These are phyloP conservation scores for Pulveroboletus sp. DNA, from an alignment of 768 basidiomycete genomes.

Conservation along the genomic window DNA sequence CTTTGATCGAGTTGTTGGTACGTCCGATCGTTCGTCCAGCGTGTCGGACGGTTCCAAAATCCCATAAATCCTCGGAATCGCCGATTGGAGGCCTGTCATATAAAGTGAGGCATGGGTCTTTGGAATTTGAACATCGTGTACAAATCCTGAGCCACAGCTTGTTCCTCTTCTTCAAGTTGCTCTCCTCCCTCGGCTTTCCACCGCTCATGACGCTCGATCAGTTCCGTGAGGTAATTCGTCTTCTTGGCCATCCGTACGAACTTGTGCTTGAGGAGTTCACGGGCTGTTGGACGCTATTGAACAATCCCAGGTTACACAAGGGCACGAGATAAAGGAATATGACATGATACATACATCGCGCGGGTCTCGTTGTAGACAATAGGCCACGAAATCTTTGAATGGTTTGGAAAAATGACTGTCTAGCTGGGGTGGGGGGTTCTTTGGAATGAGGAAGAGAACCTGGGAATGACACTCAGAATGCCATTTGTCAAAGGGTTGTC, in stretches of 20 bases:
- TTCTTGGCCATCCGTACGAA: slow-evolving; percentile 95
- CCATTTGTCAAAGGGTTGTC: neutral
- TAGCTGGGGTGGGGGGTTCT: slow-evolving; percentile 89
- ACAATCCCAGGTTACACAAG: slow-evolving; percentile 14
- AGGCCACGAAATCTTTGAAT: slow-evolving; percentile 91
- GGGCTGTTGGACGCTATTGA: slow-evolving; percentile 83
- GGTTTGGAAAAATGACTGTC: slow-evolving; percentile 89
- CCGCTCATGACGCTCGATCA: slow-evolving; percentile 90
- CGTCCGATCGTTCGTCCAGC: slow-evolving; percentile 68
- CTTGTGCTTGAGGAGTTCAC: slow-evolving; percentile 92
- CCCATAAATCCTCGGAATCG: slow-evolving; percentile 87
- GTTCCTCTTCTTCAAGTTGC: slow-evolving; percentile 65
- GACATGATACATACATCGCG: slow-evolving; percentile 57
- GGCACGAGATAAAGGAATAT: neutral
- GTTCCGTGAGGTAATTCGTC: slow-evolving; percentile 87
- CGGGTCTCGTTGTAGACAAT: slow-evolving; percentile 92
- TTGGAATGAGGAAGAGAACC: slow-evolving; percentile 98
- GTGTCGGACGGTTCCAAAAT: slow-evolving; percentile 93
- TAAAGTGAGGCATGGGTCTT: neutral
- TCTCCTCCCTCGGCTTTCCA: slow-evolving; percentile 91
- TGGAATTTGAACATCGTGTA: slow-evolving; percentile 33
- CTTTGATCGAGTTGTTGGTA: slow-evolving; percentile 47
- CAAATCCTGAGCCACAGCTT: slow-evolving; percentile 57
- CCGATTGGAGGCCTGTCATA: slow-evolving; percentile 44
- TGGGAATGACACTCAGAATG: slow-evolving; percentile 25